phyloP scores from a whole-genome alignment of 768 basidiomycete genomes.

The Kondoa malvinella region DNA sequence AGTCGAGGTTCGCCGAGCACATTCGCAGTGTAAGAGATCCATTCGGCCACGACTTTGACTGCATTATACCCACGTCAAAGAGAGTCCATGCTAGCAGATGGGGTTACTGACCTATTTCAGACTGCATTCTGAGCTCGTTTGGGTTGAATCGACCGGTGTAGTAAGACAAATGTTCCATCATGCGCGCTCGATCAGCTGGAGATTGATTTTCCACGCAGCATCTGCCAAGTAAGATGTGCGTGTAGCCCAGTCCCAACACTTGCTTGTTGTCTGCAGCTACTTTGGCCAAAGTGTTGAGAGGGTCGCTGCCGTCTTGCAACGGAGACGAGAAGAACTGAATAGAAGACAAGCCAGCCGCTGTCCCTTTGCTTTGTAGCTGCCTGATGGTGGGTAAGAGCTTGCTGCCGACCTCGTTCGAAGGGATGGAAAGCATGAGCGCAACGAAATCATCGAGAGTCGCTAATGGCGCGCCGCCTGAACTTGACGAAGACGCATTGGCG shows the following conservation, averaged over 20 bases:
- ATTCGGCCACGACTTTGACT: background rate
- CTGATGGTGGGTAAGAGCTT: background rate
- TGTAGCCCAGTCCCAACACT: constrained; percentile 1
- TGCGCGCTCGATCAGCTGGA: background rate
- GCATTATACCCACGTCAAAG: background rate
- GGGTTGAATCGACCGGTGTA: background rate
- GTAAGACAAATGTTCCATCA: background rate
- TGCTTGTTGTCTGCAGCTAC: background rate
- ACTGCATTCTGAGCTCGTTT: background rate
- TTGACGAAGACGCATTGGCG: background rate
- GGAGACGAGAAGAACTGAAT: background rate
- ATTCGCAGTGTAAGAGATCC: background rate
- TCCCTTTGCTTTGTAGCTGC: background rate
- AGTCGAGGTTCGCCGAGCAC: background rate
- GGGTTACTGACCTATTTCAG: background rate
- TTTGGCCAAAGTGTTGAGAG: background rate
- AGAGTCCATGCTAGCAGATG: background rate
- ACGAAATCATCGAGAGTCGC: background rate
- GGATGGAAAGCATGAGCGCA: background rate
- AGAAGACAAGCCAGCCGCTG: background rate
- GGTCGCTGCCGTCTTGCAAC: constrained; percentile 1
- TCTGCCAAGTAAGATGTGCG: background rate
- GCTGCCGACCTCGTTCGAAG: background rate
- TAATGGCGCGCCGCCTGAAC: background rate
- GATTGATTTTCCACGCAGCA: background rate